Evolutionary conservation across 306 rosid species (phyloP).

Genomic region (Prinsepia uniflora): DNA sequence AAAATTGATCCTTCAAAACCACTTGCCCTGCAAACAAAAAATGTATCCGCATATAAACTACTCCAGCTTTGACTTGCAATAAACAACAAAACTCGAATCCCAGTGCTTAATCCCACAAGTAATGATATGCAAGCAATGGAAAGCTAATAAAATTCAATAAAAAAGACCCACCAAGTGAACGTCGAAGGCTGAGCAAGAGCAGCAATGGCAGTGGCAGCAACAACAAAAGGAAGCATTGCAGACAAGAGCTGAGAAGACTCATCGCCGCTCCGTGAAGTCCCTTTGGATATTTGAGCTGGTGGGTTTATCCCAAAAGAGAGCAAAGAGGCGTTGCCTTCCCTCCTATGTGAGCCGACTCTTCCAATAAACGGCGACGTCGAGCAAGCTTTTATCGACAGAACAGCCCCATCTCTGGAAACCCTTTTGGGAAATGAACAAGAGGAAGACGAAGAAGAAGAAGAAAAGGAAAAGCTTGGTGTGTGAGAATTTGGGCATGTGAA

Average conservation of each 20-base stretch:
- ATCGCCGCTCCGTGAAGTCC: constrained; percentile 24
- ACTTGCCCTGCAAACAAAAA: not conserved
- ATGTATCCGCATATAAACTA: not conserved
- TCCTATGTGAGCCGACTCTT: constrained; percentile 41
- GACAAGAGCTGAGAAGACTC: constrained; percentile 67
- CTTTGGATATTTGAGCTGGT: constrained; percentile 26
- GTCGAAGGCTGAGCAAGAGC: constrained; percentile 91
- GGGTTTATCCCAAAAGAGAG: constrained; percentile 55
- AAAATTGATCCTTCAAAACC: not conserved
- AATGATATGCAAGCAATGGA: not conserved
- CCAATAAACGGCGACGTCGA: constrained; percentile 53
- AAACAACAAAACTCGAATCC: constrained; percentile 4
- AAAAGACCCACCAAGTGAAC: constrained; percentile 64
- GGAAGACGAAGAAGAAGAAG: constrained; percentile 6
- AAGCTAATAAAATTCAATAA: not conserved
- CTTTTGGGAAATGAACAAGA: constrained; percentile 24
- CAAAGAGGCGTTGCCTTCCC: constrained; percentile 48
- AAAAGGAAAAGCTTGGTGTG: constrained; percentile 7
- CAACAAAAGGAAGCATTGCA: constrained; percentile 91
- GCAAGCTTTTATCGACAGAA: constrained; percentile 40
- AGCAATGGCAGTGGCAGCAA: constrained; percentile 78
- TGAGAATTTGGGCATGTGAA: not conserved
- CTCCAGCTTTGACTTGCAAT: not conserved
- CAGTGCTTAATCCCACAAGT: not conserved
- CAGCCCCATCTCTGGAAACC: constrained; percentile 25